Percentiles rank a stretch among this genome's conserved stretches.
Evolutionary conservation across 2,329 filamentous ascomycete genomes (phyloP).

Genomic region (Sarocladium kiliense): DNA sequence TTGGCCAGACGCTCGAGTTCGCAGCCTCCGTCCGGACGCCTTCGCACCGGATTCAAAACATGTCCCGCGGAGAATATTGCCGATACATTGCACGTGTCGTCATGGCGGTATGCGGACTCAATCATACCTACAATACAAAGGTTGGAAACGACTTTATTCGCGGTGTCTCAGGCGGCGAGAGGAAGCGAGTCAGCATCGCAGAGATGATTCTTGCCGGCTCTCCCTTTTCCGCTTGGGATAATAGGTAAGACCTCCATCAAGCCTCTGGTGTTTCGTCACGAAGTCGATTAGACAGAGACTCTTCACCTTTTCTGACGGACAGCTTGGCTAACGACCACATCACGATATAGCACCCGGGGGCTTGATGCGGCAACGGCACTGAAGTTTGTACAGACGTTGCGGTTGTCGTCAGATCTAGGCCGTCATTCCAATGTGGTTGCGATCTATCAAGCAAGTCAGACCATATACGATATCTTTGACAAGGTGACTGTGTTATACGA

Average conservation of each 20-base stretch:
- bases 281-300: too few species aligned
- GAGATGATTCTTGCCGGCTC: conserved; percentile 66
- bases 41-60: not conserved
- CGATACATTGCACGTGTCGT: conserved; percentile 37
- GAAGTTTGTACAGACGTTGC: conserved; percentile 65
- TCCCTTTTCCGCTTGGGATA: conserved; percentile 61
- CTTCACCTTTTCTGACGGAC: too few species aligned
- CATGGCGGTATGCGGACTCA: conserved; percentile 67
- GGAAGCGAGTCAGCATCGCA: conserved; percentile 77
- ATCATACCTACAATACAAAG: conserved; percentile 66
- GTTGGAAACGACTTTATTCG: conserved; percentile 65
- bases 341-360: conserved; percentile 57
- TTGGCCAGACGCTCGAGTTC: conserved; percentile 69
- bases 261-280: too few species aligned
- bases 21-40: conserved; percentile 55
- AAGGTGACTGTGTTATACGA: conserved; percentile 72
- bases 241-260: conserved; percentile 37
- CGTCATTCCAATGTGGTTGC: conserved; percentile 60
- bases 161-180: conserved; percentile 65
- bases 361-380: conserved; percentile 69
- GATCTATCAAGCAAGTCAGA: conserved; percentile 67
- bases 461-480: conserved; percentile 69
- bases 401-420: conserved; percentile 59
- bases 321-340: not conserved
- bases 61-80: not conserved